These are phyloP conservation scores for Pleurotus eryngii DNA, from an alignment of 768 basidiomycete species.

Conservation along the genomic window DNA sequence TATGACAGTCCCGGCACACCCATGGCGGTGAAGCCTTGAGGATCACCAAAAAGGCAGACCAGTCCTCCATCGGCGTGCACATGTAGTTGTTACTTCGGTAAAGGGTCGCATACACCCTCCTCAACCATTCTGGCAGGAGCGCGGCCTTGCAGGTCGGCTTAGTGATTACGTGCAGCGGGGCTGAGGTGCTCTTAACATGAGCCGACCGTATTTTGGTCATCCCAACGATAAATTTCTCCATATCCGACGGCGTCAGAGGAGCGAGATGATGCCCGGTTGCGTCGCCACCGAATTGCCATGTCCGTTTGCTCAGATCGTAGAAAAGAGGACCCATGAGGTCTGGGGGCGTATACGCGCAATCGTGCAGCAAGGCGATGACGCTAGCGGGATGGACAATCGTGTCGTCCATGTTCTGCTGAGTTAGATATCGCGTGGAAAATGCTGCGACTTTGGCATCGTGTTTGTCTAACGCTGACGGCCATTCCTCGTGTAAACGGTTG, in stretches of 20 bases:
- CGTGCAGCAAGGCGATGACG: neutral
- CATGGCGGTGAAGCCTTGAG: neutral
- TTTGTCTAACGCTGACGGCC: constrained; percentile 1
- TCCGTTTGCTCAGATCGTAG: constrained; percentile 4
- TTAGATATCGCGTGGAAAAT: neutral
- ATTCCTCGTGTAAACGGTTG: neutral
- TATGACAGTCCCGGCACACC: neutral
- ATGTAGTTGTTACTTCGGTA: neutral
- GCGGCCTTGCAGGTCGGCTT: neutral
- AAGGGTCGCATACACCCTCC: neutral
- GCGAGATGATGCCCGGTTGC: constrained; percentile 2
- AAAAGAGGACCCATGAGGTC: constrained; percentile 4
- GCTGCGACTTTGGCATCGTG: neutral
- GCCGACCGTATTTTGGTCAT: neutral
- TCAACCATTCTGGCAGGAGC: neutral
- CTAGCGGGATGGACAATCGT: constrained; percentile 2
- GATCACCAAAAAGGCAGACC: neutral
- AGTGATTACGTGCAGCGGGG: neutral
- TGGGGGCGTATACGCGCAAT: neutral
- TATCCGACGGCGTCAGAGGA: neutral
- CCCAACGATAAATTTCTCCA: constrained; percentile 2
- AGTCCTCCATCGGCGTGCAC: constrained; percentile 4
- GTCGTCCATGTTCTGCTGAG: neutral
- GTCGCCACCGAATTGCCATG: constrained; percentile 2
- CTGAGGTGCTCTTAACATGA: neutral